Conservation (phyloP, 2,329 filamentous ascomycete genomes). For the Colletotrichum destructivum region DNA sequence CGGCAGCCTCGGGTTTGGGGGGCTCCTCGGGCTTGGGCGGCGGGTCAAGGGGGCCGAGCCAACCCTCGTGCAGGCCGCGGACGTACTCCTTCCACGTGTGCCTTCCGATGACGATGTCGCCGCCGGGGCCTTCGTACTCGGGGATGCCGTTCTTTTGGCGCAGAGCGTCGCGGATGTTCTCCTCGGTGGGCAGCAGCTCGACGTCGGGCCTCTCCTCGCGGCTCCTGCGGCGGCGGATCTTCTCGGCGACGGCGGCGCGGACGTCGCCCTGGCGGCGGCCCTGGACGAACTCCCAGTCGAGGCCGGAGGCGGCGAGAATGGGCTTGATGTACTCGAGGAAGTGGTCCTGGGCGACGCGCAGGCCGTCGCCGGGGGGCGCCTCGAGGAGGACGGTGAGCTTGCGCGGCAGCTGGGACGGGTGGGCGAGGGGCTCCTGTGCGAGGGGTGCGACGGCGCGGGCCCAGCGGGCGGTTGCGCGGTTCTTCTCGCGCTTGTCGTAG, state of each 20-base stretch:
- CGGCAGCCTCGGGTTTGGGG: constrained; percentile 44
- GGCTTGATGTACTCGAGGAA: constrained; percentile 98
- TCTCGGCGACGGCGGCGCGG: constrained; percentile 87
- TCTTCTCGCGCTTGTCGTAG: constrained; percentile 95
- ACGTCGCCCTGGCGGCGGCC: constrained; percentile 94
- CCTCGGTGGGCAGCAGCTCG: constrained; percentile 66
- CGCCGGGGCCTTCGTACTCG: constrained; percentile 81
- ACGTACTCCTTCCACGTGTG: constrained; percentile 99
- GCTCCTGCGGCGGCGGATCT: constrained; percentile 80
- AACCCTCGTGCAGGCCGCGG: constrained; percentile 93
- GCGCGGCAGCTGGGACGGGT: constrained; percentile 80
- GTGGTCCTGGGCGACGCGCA: constrained; percentile 90
- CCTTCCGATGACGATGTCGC: constrained; percentile 90
- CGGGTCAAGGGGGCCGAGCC: constrained; percentile 86
- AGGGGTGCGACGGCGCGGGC: constrained; percentile 87
- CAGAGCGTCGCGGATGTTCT: constrained; percentile 73
- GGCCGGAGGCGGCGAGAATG: constrained; percentile 86
- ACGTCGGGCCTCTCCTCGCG: constrained; percentile 68
- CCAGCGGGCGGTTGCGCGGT: constrained; percentile 88
- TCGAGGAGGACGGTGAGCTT: constrained; percentile 89
- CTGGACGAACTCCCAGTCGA: constrained; percentile 98
- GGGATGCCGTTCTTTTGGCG: constrained; percentile 77
- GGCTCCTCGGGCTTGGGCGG: constrained; percentile 60
- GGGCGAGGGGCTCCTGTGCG: constrained; percentile 79
- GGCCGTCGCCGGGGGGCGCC: constrained; percentile 87